A percentile compares a stretch with the other conserved stretches of the same genome.
phyloP scores from a whole-genome alignment of 2,329 filamentous ascomycete species.

The Botrytis byssoidea region DNA sequence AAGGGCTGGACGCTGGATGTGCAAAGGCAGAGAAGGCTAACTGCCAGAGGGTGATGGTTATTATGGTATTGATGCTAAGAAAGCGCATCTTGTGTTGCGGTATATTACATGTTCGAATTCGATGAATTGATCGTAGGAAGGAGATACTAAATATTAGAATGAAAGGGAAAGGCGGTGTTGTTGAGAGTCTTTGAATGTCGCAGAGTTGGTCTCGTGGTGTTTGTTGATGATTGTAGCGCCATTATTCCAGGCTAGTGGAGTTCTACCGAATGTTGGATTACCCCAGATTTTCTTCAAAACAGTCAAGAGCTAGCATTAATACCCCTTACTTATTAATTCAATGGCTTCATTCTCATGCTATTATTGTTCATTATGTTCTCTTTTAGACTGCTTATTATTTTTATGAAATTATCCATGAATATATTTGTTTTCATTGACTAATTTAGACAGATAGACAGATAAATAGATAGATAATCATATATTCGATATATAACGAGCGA shows the following conservation, averaged over 20 bases:
- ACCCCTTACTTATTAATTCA: not conserved
- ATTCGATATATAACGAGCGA: not conserved
- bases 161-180: not conserved
- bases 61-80: slow-evolving; percentile 26
- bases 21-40: not conserved
- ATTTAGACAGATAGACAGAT: not conserved
- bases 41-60: slow-evolving; percentile 16
- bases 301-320: not conserved
- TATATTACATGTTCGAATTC: slow-evolving; percentile 29
- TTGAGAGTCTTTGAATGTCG: not conserved
- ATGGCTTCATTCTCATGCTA: not conserved
- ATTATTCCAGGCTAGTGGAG: not conserved
- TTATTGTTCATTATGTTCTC: not conserved
- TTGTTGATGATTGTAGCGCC: not conserved
- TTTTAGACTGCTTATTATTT: not conserved
- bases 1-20: not conserved
- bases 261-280: slow-evolving; percentile 6
- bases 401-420: not conserved
- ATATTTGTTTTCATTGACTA: not conserved
- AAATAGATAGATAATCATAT: not conserved
- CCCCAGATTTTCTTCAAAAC: not conserved
- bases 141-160: not conserved
- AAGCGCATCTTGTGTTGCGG: slow-evolving; percentile 31
- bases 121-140: not conserved
- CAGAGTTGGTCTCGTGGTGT: slow-evolving; percentile 3